Evolutionary conservation across 2,329 filamentous ascomycete genomes (phyloP).

Genomic region (Claviceps sp.): DNA sequence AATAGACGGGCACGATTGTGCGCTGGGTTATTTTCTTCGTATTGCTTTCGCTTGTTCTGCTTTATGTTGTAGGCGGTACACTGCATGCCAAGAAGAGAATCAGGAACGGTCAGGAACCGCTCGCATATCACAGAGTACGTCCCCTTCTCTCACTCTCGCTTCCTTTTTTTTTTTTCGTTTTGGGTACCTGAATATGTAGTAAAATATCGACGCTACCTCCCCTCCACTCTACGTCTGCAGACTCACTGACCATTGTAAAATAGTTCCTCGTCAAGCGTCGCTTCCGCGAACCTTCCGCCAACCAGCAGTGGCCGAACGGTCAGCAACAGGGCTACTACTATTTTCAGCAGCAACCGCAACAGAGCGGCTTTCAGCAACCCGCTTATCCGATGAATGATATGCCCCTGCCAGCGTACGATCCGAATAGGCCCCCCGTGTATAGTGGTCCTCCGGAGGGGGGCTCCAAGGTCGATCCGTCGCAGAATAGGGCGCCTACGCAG

Average conservation of each 20-base stretch:
- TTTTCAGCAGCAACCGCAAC: slow-evolving; percentile 12
- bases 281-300: slow-evolving; percentile 13
- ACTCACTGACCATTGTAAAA: neutral
- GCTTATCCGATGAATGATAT: slow-evolving; percentile 37
- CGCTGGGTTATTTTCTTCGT: slow-evolving; percentile 58
- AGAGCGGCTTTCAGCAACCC: slow-evolving; percentile 6
- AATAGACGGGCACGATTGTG: slow-evolving; percentile 47
- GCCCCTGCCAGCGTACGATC: slow-evolving; percentile 45
- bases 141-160: neutral
- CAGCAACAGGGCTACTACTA: slow-evolving; percentile 14
- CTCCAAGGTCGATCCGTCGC: slow-evolving; percentile 40
- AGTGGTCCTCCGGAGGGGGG: slow-evolving; percentile 31
- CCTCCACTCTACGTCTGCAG: too few relatives aligned
- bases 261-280: slow-evolving; percentile 37
- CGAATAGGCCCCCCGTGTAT: slow-evolving; percentile 42
- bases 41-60: slow-evolving; percentile 42
- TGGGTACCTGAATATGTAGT: too few relatives aligned
- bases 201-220: too few relatives aligned
- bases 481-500: slow-evolving; percentile 20
- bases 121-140: slow-evolving; percentile 57
- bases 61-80: slow-evolving; percentile 55
- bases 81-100: slow-evolving; percentile 56
- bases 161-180: neutral
- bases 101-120: slow-evolving; percentile 48
- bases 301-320: slow-evolving; percentile 8